Conservation (phyloP, 352 stramenopile species). For the Pythium sukuiense region DNA sequence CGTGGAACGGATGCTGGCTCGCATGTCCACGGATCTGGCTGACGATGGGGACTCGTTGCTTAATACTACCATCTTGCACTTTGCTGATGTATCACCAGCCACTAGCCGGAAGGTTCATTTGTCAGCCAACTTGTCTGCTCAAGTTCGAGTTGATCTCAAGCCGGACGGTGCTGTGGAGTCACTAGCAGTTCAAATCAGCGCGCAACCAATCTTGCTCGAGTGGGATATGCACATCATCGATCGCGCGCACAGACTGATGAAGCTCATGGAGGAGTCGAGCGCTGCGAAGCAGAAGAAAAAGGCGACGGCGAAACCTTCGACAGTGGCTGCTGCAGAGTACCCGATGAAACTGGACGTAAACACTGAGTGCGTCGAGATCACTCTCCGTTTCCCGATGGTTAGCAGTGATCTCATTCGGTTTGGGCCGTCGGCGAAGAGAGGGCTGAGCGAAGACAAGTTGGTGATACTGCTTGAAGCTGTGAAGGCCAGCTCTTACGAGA, state of each 20-base stretch:
- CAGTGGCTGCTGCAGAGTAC: slow-evolving; percentile 17
- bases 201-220: slow-evolving; percentile 77
- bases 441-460: slow-evolving; percentile 81
- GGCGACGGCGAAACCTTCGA: slow-evolving; percentile 2
- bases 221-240: slow-evolving; percentile 89
- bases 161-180: slow-evolving; percentile 37
- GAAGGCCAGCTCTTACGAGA: slow-evolving; percentile 42
- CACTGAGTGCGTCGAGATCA: slow-evolving; percentile 72
- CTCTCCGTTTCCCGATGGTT: slow-evolving; percentile 83
- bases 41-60: slow-evolving; percentile 65
- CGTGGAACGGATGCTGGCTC: slow-evolving; percentile 70
- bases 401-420: slow-evolving; percentile 83
- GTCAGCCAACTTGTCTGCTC: slow-evolving; percentile 65
- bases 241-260: slow-evolving; percentile 69
- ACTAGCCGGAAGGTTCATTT: slow-evolving; percentile 61
- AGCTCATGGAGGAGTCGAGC: slow-evolving; percentile 61
- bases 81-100: slow-evolving; percentile 59
- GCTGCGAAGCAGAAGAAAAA: slow-evolving; percentile 31
- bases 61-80: slow-evolving; percentile 56
- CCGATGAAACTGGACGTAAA: slow-evolving; percentile 65
- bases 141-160: slow-evolving; percentile 65
- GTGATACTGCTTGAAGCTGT: slow-evolving; percentile 67
- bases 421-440: slow-evolving; percentile 70
- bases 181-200: slow-evolving; percentile 62
- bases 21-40: slow-evolving; percentile 71